These are phyloP conservation scores for Didymella pinodella DNA, from an alignment of 2,329 filamentous ascomycete species.

Conservation along the genomic window DNA sequence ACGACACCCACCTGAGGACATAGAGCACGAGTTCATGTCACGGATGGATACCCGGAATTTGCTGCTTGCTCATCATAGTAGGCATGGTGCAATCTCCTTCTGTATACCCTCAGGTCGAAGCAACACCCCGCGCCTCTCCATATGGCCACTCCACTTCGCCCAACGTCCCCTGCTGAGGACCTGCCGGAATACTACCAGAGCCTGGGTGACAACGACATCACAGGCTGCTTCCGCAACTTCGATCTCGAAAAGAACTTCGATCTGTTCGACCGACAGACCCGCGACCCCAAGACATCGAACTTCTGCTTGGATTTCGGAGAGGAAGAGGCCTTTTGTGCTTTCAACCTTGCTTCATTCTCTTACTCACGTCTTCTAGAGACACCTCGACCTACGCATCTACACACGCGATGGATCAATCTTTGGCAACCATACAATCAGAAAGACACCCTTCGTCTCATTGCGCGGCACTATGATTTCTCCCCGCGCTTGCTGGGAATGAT, in stretches of 20 bases:
- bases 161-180: slow-evolving; percentile 37
- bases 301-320: slow-evolving; percentile 73
- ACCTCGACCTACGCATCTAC: slow-evolving; percentile 58
- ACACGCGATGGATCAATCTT: slow-evolving; percentile 78
- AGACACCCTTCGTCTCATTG: slow-evolving; percentile 64
- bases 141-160: slow-evolving; percentile 43
- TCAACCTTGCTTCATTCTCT: slow-evolving; percentile 59
- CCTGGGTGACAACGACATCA: slow-evolving; percentile 44
- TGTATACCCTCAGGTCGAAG: background rate
- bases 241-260: slow-evolving; percentile 61
- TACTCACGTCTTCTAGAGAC: slow-evolving; percentile 50
- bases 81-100: background rate
- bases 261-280: slow-evolving; percentile 53
- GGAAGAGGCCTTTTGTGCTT: slow-evolving; percentile 63
- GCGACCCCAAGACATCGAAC: slow-evolving; percentile 58
- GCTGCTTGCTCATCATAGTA: slow-evolving; percentile 1
- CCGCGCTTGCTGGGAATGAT: slow-evolving; percentile 71
- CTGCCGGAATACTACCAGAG: slow-evolving; percentile 49
- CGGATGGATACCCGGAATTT: slow-evolving; percentile 18
- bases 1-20: slow-evolving; percentile 28
- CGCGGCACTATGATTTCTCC: slow-evolving; percentile 72
- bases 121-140: background rate
- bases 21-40: slow-evolving; percentile 43
- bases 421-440: slow-evolving; percentile 71
- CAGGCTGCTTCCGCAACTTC: slow-evolving; percentile 60